These are phyloP conservation scores for Linnemannia exigua DNA, from an alignment of 192 early-diverging fungal species.

Conservation along the genomic window DNA sequence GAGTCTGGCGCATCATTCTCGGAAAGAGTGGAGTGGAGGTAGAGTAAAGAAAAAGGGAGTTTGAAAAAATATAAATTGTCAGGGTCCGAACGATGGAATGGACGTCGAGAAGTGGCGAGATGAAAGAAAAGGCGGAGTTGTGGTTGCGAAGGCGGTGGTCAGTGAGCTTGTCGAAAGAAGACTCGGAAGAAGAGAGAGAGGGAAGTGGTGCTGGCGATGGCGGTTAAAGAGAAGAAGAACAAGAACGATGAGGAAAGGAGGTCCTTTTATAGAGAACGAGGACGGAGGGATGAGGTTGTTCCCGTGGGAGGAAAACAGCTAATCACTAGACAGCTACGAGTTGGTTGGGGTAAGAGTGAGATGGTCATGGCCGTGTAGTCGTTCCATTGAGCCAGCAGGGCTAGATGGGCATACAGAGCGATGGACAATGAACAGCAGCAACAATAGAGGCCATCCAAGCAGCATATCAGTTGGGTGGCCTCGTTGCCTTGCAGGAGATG, in stretches of 20 bases:
- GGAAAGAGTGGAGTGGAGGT: neutral
- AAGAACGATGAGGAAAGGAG: neutral
- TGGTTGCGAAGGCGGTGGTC: neutral
- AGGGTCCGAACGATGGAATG: neutral
- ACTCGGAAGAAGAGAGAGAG: neutral
- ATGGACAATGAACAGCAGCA: no score
- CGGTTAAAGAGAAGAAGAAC: neutral
- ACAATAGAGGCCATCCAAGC: no score
- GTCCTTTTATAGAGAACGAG: neutral
- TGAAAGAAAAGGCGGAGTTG: neutral
- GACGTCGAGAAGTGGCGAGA: neutral
- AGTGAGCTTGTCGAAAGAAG: neutral
- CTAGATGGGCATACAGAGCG: no score
- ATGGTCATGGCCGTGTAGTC: neutral
- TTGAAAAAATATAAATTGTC: constrained; percentile 3
- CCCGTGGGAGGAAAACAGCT: constrained; percentile 1
- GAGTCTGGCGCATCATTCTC: constrained; percentile 44
- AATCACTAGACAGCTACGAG: no score
- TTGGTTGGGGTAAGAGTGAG: neutral
- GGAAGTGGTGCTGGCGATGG: neutral
- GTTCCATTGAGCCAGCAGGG: neutral
- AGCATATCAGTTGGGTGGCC: no score
- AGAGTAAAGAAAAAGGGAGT: neutral
- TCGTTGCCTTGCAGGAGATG: no score
- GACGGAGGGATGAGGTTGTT: neutral